These are phyloP conservation scores for Leptodontidium sp. DNA, from an alignment of 2,329 filamentous ascomycete species.

Conservation along the genomic window DNA sequence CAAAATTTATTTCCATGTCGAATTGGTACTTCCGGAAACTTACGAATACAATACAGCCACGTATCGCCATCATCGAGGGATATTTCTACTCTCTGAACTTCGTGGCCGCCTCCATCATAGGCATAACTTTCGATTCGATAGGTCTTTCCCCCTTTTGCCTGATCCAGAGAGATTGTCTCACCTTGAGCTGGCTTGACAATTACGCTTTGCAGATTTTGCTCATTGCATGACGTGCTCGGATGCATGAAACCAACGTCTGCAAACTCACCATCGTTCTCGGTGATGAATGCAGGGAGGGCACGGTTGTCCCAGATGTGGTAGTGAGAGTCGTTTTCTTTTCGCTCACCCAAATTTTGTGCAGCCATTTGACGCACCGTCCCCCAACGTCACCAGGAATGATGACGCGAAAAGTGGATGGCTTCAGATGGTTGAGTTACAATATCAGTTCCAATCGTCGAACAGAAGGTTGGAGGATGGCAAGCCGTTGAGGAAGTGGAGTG, in stretches of 20 bases:
- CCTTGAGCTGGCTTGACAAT: constrained; percentile 21
- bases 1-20: constrained; percentile 19
- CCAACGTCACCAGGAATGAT: constrained; percentile 55
- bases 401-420: constrained; percentile 21
- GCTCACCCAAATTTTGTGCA: constrained; percentile 52
- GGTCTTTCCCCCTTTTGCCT: neutral
- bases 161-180: constrained; percentile 46
- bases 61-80: constrained; percentile 52
- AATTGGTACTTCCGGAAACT: constrained; percentile 13
- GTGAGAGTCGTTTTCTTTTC: constrained; percentile 47
- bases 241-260: constrained; percentile 18
- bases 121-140: constrained; percentile 54
- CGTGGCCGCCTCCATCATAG: constrained; percentile 59
- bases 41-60: constrained; percentile 46
- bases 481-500: too few species aligned
- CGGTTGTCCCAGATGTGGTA: constrained; percentile 24
- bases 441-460: too few species aligned
- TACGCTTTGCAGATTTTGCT: constrained; percentile 21
- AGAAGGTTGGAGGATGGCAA: too few species aligned
- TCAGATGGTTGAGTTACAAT: too few species aligned
- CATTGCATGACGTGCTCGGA: constrained; percentile 22
- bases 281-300: constrained; percentile 22
- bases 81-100: constrained; percentile 58
- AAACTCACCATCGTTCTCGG: constrained; percentile 45
- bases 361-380: constrained; percentile 57